Percentiles rank a stretch among this genome's conserved stretches.
Conservation (phyloP, 2,329 filamentous ascomycete genomes). For the Aspergillus sojae region DNA sequence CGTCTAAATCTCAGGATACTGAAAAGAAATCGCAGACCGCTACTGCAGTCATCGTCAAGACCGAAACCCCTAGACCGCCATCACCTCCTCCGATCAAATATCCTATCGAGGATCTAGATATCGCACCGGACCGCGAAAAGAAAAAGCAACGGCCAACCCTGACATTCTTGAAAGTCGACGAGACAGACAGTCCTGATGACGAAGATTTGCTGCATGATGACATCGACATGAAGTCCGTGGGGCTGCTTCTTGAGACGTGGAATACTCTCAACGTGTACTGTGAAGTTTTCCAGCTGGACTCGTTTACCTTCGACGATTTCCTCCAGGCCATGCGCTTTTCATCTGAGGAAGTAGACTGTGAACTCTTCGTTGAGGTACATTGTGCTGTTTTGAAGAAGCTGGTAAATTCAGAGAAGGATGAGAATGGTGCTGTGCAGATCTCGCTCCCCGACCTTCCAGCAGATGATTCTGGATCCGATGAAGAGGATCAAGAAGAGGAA, state of each 20-base stretch:
- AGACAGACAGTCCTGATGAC: constrained; percentile 54
- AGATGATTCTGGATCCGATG: constrained; percentile 67
- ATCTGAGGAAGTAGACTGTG: constrained; percentile 72
- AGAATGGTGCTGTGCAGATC: constrained; percentile 76
- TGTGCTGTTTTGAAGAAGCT: constrained; percentile 88
- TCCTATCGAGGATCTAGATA: constrained; percentile 89
- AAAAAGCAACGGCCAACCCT: constrained; percentile 71
- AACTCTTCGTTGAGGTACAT: constrained; percentile 87
- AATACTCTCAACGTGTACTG: constrained; percentile 98
- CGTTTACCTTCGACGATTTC: constrained; percentile 97
- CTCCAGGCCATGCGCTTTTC: constrained; percentile 82
- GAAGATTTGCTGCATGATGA: constrained; percentile 46
- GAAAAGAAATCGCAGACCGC: constrained; percentile 38
- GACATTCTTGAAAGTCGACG: constrained; percentile 73
- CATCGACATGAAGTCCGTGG: constrained; percentile 83
- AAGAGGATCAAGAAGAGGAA: constrained; percentile 59
- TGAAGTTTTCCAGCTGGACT: constrained; percentile 90
- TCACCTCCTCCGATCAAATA: constrained; percentile 83
- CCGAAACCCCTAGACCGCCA: constrained; percentile 58
- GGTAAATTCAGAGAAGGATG: constrained; percentile 71
- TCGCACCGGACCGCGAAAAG: constrained; percentile 67
- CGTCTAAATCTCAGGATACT: constrained; percentile 33
- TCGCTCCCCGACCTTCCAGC: constrained; percentile 74
- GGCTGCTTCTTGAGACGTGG: constrained; percentile 86
- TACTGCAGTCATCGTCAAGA: constrained; percentile 46